Percentiles rank a stretch among this genome's conserved stretches.
These are phyloP conservation scores for button mushroom (Agaricus bisporus) DNA, from an alignment of 768 basidiomycete species.

Conservation along the genomic window DNA sequence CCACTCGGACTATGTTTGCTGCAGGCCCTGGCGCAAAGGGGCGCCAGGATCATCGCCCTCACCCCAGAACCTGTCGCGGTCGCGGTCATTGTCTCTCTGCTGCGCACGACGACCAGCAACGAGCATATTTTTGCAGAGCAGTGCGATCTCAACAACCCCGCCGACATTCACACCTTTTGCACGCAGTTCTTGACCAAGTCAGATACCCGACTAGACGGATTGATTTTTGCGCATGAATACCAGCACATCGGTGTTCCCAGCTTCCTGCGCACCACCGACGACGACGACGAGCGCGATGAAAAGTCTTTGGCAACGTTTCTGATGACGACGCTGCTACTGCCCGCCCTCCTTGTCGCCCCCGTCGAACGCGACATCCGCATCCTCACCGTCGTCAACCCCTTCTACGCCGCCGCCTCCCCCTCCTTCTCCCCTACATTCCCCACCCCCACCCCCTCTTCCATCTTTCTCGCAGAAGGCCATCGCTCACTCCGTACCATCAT, in stretches of 20 bases:
- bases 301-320: slow-evolving; percentile 69
- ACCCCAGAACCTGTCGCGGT: slow-evolving; percentile 55
- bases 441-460: slow-evolving; percentile 23
- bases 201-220: slow-evolving; percentile 67
- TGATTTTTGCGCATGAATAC: slow-evolving; percentile 78
- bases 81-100: slow-evolving; percentile 55
- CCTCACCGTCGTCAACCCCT: slow-evolving; percentile 80
- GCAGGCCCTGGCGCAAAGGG: slow-evolving; percentile 61
- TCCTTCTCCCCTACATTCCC: slow-evolving; percentile 14
- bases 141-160: slow-evolving; percentile 63
- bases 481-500: slow-evolving; percentile 58
- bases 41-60: slow-evolving; percentile 76
- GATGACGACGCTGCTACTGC: slow-evolving; percentile 72
- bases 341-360: slow-evolving; percentile 74
- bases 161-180: slow-evolving; percentile 65
- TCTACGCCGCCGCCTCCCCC: slow-evolving; percentile 76
- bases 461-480: slow-evolving; percentile 56
- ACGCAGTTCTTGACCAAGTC: slow-evolving; percentile 48
- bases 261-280: slow-evolving; percentile 17
- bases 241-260: slow-evolving; percentile 46
- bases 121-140: slow-evolving; percentile 76
- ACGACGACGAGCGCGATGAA: slow-evolving; percentile 36
- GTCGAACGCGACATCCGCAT: slow-evolving; percentile 90
- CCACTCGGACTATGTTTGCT: slow-evolving; percentile 65
- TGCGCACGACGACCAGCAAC: slow-evolving; percentile 67